Percentiles rank a stretch among this genome's conserved stretches.
Conservation (phyloP, 2,329 filamentous ascomycete genomes). For the Chrysosphaeria jannelii region DNA sequence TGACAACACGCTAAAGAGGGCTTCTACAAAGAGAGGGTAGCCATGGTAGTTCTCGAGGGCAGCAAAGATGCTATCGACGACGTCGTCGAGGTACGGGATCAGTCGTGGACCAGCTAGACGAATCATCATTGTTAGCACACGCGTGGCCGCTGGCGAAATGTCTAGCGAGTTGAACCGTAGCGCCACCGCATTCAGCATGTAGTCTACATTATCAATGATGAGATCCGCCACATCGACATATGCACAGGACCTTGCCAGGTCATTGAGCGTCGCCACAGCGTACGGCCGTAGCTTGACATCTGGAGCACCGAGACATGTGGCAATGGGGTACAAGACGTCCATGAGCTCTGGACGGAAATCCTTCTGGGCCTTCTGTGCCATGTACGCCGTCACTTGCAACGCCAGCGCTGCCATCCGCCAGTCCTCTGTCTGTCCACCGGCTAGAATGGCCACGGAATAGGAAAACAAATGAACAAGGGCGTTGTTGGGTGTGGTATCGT, state of each 20-base stretch:
- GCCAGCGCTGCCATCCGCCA: slow-evolving; percentile 54
- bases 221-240: slow-evolving; percentile 48
- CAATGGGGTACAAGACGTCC: slow-evolving; percentile 71
- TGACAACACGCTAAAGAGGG: slow-evolving; percentile 53
- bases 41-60: slow-evolving; percentile 89
- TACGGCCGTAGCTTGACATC: slow-evolving; percentile 41
- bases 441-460: slow-evolving; percentile 31
- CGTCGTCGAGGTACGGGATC: slow-evolving; percentile 71
- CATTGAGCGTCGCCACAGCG: slow-evolving; percentile 57
- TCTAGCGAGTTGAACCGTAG: slow-evolving; percentile 76
- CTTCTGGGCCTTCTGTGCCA: slow-evolving; percentile 32
- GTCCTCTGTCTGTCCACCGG: slow-evolving; percentile 18
- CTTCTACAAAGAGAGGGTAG: slow-evolving; percentile 60
- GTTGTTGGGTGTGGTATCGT: slow-evolving; percentile 5
- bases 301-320: slow-evolving; percentile 55
- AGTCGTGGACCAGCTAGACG: slow-evolving; percentile 52
- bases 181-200: slow-evolving; percentile 79
- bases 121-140: slow-evolving; percentile 86
- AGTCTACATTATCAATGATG: slow-evolving; percentile 78
- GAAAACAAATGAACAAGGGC: slow-evolving; percentile 36
- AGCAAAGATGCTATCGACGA: slow-evolving; percentile 71
- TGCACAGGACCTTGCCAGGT: slow-evolving; percentile 41
- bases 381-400: slow-evolving; percentile 50
- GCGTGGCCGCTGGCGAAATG: slow-evolving; percentile 67
- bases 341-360: slow-evolving; percentile 65